These are phyloP conservation scores for Kregervanrija pseudodelftensis DNA, from an alignment of 805 yeast species.

Conservation along the genomic window DNA sequence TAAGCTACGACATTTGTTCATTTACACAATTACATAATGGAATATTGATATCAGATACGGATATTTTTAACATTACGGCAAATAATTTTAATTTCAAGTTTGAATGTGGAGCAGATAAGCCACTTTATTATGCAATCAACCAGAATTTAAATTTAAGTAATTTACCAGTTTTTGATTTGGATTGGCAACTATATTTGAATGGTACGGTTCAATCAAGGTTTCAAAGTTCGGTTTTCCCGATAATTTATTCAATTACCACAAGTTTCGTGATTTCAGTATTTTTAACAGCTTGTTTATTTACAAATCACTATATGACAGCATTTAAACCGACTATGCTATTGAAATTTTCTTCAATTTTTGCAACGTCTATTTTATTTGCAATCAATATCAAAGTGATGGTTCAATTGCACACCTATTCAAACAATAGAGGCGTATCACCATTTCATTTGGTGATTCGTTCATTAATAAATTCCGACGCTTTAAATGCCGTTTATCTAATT, in stretches of 20 bases:
- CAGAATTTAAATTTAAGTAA: constrained; percentile 16
- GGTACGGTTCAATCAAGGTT: constrained; percentile 20
- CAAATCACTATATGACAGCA: constrained; percentile 44
- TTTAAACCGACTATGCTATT: constrained; percentile 51
- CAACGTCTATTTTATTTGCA: constrained; percentile 48
- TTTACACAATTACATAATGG: too few relatives aligned
- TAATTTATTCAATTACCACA: constrained; percentile 53
- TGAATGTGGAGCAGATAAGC: too few relatives aligned
- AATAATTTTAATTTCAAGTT: too few relatives aligned
- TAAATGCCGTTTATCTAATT: constrained; percentile 52
- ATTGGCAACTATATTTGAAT: too few relatives aligned
- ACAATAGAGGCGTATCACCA: too few relatives aligned
- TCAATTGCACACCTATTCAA: constrained; percentile 4
- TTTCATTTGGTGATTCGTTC: too few relatives aligned
- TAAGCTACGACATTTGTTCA: too few relatives aligned
- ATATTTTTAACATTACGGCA: too few relatives aligned
- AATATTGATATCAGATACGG: too few relatives aligned
- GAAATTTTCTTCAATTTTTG: constrained; percentile 41
- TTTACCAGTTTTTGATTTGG: constrained; percentile 33
- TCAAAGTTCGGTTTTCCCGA: constrained; percentile 51
- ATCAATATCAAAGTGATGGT: constrained; percentile 42
- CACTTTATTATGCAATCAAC: constrained; percentile 13
- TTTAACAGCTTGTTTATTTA: constrained; percentile 54
- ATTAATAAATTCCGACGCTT: constrained; percentile 36
- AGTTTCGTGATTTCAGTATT: constrained; percentile 61